These are phyloP conservation scores for Ceratorhiza oryzae-sativae DNA, from an alignment of 1,284 basidiomycete species.

Conservation along the genomic window DNA sequence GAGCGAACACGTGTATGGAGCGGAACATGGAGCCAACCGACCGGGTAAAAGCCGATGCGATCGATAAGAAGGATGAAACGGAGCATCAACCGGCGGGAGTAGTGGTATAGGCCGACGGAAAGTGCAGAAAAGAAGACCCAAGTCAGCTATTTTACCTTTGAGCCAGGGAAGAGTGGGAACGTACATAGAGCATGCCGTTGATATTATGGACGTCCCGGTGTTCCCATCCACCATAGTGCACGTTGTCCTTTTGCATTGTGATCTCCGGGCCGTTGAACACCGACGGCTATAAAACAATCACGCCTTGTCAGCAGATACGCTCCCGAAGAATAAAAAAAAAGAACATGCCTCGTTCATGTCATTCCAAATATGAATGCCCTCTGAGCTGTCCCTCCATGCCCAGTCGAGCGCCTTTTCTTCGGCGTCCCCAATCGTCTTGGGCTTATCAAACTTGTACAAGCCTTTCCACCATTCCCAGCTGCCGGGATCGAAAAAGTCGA, in stretches of 20 bases:
- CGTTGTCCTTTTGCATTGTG: conserved; percentile 92
- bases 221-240: conserved; percentile 96
- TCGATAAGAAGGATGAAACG: no score
- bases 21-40: no score
- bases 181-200: conserved; percentile 76
- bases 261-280: conserved; percentile 99
- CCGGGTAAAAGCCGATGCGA: not conserved
- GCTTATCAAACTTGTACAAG: conserved; percentile 71
- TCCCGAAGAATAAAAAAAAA: no score
- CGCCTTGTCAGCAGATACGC: no score
- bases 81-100: no score
- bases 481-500: conserved; percentile 94
- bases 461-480: conserved; percentile 92
- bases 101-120: no score
- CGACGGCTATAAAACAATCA: conserved; percentile 85
- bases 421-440: conserved; percentile 49
- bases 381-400: conserved; percentile 79
- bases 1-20: conserved; percentile 39
- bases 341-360: conserved; percentile 95
- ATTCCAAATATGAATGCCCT: conserved; percentile 92
- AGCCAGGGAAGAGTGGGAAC: not conserved
- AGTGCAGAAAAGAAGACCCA: not conserved
- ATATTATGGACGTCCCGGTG: conserved; percentile 96
- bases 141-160: not conserved
- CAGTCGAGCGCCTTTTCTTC: conserved; percentile 55